These are phyloP conservation scores for Ganoderma lingzhi DNA, from an alignment of 1,284 basidiomycete species.

Conservation along the genomic window DNA sequence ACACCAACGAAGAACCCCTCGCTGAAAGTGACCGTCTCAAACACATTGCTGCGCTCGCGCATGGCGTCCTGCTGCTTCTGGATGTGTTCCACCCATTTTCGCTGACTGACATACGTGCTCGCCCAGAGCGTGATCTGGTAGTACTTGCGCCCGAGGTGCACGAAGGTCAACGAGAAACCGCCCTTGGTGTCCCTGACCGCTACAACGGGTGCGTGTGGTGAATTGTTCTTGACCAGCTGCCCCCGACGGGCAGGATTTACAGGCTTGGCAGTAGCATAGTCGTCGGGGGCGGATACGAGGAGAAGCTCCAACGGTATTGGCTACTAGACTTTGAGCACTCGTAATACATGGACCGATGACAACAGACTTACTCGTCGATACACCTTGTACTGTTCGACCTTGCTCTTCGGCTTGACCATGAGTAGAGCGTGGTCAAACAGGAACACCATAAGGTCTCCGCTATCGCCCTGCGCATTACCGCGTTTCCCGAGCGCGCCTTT, in stretches of 20 bases:
- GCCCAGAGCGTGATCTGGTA: constrained; percentile 96
- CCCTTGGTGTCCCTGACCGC: constrained; percentile 75
- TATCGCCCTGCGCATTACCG: constrained; percentile 80
- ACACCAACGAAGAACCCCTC: constrained; percentile 88
- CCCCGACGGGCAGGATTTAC: constrained; percentile 36
- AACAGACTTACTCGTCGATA: constrained; percentile 81
- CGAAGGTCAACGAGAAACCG: constrained; percentile 92
- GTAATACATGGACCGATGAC: constrained; percentile 6
- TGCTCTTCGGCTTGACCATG: constrained; percentile 95
- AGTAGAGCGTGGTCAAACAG: constrained; percentile 97
- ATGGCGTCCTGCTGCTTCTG: constrained; percentile 89
- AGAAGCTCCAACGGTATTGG: constrained; percentile 97
- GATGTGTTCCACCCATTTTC: constrained; percentile 96
- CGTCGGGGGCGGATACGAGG: constrained; percentile 85
- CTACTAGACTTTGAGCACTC: constrained; percentile 47
- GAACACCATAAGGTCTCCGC: constrained; percentile 92
- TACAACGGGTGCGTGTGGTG: constrained; percentile 46
- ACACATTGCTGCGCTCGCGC: constrained; percentile 86
- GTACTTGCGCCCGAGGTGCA: constrained; percentile 92
- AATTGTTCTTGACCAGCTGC: constrained; percentile 42
- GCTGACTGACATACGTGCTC: constrained; percentile 83
- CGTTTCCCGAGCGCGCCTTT: constrained; percentile 95
- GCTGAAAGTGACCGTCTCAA: constrained; percentile 87
- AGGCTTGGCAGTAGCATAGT: constrained; percentile 46
- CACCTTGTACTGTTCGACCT: constrained; percentile 93